Base-by-base conservation (phyloP, 192 early-diverging fungal species). In the Linnemannia exigua region DNA sequence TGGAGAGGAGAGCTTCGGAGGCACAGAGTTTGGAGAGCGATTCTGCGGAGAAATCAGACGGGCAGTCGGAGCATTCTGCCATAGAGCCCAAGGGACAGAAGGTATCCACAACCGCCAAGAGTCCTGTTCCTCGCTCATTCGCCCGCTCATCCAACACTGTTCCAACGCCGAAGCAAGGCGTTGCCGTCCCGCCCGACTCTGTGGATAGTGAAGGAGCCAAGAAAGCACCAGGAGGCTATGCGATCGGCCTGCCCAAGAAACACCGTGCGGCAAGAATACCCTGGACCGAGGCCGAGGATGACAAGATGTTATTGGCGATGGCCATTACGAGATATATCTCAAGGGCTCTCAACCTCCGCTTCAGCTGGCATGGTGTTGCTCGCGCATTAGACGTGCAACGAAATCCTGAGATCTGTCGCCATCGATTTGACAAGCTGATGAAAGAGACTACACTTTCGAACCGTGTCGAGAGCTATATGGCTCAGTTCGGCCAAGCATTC, bases 351-450 rank as follows among this genome's bases (percentile, higher is more conserved):
- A 79, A 77, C 33, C 44, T 38, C 33, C 79, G 79, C 2, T 86
- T 80, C 72, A 86, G 84, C 41, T 86, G 84, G 84, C 15, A 31
- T 20, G 72, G 74, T 38, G 74, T 79, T 5, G 70, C 82, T 5
- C 22, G 71, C 0, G 72, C 74, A 0, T 46, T 86, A n/a, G 14
- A 63, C 20, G 76, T 52, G 17, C 31, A 33, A 2, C 73, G 78
- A 9, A 61, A 19, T 8, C 47, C 74, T 33, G 74, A 76, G 66
- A 69, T 79, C 44, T 86, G 84, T 28, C 84, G 84, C 20, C 84
- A 86, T 69, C 84, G 84, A 35, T 76, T n/a, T 20, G 74, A 52
- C 50, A 79, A 80, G 54, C 25, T 86, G 48, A 66, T 80, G 74
- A 70, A 75, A 20, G 78, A 76, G 16, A 22, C 68, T 2, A 35